phyloP scores from a whole-genome alignment of 1,284 basidiomycete species.

The Apiotrichum domesticum region DNA sequence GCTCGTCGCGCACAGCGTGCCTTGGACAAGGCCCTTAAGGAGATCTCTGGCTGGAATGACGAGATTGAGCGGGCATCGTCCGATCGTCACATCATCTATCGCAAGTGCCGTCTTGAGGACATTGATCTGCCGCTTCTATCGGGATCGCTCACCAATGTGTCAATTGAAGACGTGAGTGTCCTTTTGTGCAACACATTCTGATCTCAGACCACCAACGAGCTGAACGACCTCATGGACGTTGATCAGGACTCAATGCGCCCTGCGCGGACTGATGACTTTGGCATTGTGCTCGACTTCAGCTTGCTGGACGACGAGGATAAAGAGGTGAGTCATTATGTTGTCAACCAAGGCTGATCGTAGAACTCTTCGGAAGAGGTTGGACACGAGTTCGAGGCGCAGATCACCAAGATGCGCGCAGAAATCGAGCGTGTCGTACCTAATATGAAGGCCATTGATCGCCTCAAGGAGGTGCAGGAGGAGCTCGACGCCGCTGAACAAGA shows the following conservation, averaged over 20 bases:
- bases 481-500: conserved; percentile 54
- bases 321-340: conserved; percentile 21
- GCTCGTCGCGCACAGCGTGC: conserved; percentile 64
- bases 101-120: conserved; percentile 89
- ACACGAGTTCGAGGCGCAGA: conserved; percentile 69
- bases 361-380: conserved; percentile 63
- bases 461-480: conserved; percentile 81
- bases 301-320: conserved; percentile 75
- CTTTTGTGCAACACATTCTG: not conserved
- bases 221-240: conserved; percentile 72
- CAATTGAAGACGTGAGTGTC: conserved; percentile 69
- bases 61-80: conserved; percentile 84
- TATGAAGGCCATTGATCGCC: conserved; percentile 87
- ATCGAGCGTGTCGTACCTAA: conserved; percentile 95
- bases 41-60: conserved; percentile 84
- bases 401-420: conserved; percentile 67
- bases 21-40: conserved; percentile 81
- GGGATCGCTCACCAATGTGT: conserved; percentile 77
- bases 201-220: conserved; percentile 50
- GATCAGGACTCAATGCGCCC: conserved; percentile 70
- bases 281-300: conserved; percentile 83
- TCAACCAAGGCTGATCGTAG: conserved; percentile 38
- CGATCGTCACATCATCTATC: conserved; percentile 80
- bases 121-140: conserved; percentile 68
- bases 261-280: conserved; percentile 70